Percentiles rank a stretch among this genome's conserved stretches.
Evolutionary conservation across 192 early-diverging fungal genomes (phyloP).

Genomic region (Gorgonomyces haynaldii): DNA sequence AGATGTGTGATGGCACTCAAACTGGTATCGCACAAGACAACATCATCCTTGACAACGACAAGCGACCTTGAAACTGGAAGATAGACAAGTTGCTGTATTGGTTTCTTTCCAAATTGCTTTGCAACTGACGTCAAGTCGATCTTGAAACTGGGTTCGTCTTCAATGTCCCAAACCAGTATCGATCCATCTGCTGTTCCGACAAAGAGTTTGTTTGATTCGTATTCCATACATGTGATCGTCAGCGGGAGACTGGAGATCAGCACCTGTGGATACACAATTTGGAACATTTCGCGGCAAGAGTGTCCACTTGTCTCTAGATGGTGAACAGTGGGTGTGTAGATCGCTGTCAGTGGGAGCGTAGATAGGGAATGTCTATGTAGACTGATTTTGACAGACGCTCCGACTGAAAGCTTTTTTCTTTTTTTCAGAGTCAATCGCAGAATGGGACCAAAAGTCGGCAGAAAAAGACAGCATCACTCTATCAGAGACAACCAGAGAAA

Average conservation of each 20-base stretch:
- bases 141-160: constrained; percentile 27
- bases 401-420: background rate
- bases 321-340: too few relatives aligned
- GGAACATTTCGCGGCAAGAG: background rate
- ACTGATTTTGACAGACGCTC: too few relatives aligned
- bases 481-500: constrained; percentile 61
- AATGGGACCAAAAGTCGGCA: constrained; percentile 20
- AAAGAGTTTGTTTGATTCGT: constrained; percentile 16
- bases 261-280: constrained; percentile 3
- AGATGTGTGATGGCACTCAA: too few relatives aligned
- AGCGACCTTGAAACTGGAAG: constrained; percentile 1
- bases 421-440: background rate
- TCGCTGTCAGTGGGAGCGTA: too few relatives aligned
- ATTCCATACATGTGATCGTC: constrained; percentile 5
- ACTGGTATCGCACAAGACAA: constrained; percentile 1
- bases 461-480: constrained; percentile 15
- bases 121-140: constrained; percentile 23
- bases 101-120: constrained; percentile 8
- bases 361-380: too few relatives aligned
- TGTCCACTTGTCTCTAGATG: too few relatives aligned
- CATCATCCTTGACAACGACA: background rate
- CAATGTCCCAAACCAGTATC: constrained; percentile 27
- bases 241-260: constrained; percentile 2
- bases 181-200: constrained; percentile 31
- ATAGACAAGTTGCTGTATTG: background rate